Evolutionary conservation across 176 grass and related monocot species (phyloP), one percentile per base, ranked within the genome.

Genomic region (Luzula sylvatica): DNA sequence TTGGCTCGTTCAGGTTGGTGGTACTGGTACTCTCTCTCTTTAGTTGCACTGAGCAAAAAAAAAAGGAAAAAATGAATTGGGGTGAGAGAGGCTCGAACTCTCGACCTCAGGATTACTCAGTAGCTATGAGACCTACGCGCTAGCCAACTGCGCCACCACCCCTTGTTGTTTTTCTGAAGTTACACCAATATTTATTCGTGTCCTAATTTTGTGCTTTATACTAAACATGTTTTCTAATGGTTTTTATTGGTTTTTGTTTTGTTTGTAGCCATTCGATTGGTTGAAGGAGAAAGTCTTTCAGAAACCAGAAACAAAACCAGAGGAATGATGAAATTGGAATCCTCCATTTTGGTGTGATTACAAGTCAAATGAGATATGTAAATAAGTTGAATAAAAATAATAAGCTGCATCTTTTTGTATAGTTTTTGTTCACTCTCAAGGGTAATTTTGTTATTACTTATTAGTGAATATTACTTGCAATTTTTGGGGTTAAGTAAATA

Each of bases 61-160:
- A 46, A 46, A 46, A 13, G 9, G 14, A 14, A 40, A 43, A 25
- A 55, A 29, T 3, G 20, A 2, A 15, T 21, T 95, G 69, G 79
- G 76, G 72, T 78, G 83, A 78, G 65, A 78, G 80, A 88, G 76
- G 69, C 73, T 84, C 80, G 79, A 88, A 84, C 83, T 84, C 76
- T 75, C 70, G 62, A 88, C 70, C 89, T 85, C 83, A 82, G 70
- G 79, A 78, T 83, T 0, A 83, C 79, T 72, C 79, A 9, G 24
- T 11, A 72, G 70, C 74, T 79, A 87, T 87, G 77, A 87, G 83
- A 87, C 82, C 72, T 87, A 87, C 77, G 77, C 83, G 82, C 76
- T 87, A 80, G 72, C 76, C 76, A 87, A 87, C 82, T 82, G 65
- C 53, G 69, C 70, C 69, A 82, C 61, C 62, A 83, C 73, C 78